Conservation (phyloP, 208 protist species). For the Strigomonas oncopelti region DNA sequence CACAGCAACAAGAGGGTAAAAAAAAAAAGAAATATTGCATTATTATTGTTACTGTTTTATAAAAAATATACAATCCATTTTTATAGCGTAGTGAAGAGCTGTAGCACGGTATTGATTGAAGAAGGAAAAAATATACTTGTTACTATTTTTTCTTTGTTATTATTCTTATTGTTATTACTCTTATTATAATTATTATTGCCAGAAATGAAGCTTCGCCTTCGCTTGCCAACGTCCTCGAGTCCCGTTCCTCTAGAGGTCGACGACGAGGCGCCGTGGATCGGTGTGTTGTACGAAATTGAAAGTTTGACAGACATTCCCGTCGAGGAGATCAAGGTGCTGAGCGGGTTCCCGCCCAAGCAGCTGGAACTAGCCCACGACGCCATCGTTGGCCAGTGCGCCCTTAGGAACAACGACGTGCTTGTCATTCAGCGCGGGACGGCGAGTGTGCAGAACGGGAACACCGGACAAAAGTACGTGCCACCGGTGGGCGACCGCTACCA, state of each 20-base stretch:
- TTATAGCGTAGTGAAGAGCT: neutral
- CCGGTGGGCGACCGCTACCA: conserved; percentile 62
- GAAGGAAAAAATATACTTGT: neutral
- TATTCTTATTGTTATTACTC: conserved; percentile 9
- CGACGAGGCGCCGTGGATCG: conserved; percentile 30
- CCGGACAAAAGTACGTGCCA: conserved; percentile 71
- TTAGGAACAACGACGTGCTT: conserved; percentile 62
- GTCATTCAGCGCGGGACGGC: conserved; percentile 81
- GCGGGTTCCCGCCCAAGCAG: conserved; percentile 77
- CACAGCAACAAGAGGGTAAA: no score
- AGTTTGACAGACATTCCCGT: conserved; percentile 31
- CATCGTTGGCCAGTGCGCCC: conserved; percentile 24
- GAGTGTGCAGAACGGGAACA: conserved; percentile 49
- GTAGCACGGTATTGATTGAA: no score
- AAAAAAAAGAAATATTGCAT: conserved; percentile 9
- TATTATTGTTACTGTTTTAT: no score
- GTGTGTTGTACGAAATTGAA: conserved; percentile 33
- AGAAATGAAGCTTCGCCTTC: conserved; percentile 76
- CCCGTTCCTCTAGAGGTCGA: conserved; percentile 46
- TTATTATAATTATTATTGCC: neutral
- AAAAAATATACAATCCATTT: conserved; percentile 1
- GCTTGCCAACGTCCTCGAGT: conserved; percentile 43
- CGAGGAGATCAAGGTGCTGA: conserved; percentile 47
- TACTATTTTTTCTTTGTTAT: conserved; percentile 3
- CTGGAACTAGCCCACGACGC: conserved; percentile 34